Evolutionary conservation across 2,329 filamentous ascomycete species (phyloP).

Genomic region (Colletotrichum zoysiae): DNA sequence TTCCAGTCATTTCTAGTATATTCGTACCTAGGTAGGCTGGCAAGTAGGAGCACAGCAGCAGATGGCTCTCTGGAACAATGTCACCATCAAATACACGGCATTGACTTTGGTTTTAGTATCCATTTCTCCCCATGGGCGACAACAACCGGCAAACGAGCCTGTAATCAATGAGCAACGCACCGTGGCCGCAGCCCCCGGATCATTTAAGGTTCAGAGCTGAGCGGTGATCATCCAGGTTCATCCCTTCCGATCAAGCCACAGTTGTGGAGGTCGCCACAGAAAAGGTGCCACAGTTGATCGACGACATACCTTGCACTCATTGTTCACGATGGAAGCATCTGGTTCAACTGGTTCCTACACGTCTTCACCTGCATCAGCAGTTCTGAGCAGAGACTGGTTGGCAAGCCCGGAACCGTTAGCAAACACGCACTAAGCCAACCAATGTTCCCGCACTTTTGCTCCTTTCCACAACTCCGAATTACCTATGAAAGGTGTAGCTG

Average conservation of each 20-base stretch:
- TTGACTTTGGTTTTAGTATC: neutral
- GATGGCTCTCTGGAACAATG: neutral
- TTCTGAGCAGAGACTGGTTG: neutral
- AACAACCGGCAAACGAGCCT: neutral
- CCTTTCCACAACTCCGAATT: neutral
- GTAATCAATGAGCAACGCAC: neutral
- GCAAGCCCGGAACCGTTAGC: neutral
- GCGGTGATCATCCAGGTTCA: slow-evolving; percentile 19
- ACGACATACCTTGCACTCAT: slow-evolving; percentile 31
- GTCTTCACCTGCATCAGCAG: neutral
- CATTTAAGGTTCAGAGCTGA: slow-evolving; percentile 25
- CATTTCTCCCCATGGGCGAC: neutral
- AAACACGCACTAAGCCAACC: neutral
- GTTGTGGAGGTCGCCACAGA: slow-evolving; percentile 34
- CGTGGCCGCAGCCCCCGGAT: neutral
- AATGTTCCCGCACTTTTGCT: neutral
- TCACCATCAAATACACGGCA: neutral
- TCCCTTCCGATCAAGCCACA: slow-evolving; percentile 37
- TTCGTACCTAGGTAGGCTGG: neutral
- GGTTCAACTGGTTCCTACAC: neutral
- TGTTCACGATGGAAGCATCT: too few relatives aligned
- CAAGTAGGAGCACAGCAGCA: neutral
- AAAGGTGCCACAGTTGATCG: slow-evolving; percentile 33
- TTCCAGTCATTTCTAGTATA: neutral
- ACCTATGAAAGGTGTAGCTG: slow-evolving; percentile 7